Evolutionary conservation across 345 rosid species (phyloP).

Genomic region (Sapria himalayana): DNA sequence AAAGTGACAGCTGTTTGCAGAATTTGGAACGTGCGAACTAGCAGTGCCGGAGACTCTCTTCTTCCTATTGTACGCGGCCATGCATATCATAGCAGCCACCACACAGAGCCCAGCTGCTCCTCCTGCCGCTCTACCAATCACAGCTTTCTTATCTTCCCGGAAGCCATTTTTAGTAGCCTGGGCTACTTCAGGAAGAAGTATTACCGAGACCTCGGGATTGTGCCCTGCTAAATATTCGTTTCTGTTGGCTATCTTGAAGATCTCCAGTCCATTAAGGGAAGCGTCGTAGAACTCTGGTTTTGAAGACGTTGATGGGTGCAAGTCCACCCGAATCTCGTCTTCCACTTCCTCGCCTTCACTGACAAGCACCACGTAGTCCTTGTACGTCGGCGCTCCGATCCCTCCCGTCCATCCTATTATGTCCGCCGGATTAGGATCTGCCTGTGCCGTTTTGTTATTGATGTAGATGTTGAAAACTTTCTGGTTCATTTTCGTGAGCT

Average conservation of each 20-base stretch:
- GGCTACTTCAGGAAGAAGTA: constrained; percentile 21
- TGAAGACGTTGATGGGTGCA: constrained; percentile 24
- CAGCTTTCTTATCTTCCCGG: constrained; percentile 3
- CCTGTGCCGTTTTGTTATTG: constrained; percentile 41
- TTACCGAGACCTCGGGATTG: constrained; percentile 35
- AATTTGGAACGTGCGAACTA: constrained; percentile 35
- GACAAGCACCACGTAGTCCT: constrained; percentile 34
- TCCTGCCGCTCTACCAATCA: constrained; percentile 35
- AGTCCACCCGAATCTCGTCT: constrained; percentile 19
- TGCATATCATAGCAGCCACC: constrained; percentile 26
- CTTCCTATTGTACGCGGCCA: constrained; percentile 21
- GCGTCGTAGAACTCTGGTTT: constrained; percentile 30
- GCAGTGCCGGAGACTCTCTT: constrained; percentile 11
- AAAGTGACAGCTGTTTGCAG: constrained; percentile 36
- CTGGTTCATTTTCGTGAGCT: constrained; percentile 24
- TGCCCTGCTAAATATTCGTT: constrained; percentile 37
- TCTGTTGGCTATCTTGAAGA: constrained; percentile 38
- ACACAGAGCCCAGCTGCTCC: constrained; percentile 32
- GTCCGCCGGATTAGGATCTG: constrained; percentile 21
- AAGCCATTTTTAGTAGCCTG: constrained; percentile 7
- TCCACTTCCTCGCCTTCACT: constrained; percentile 23
- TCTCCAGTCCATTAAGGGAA: constrained; percentile 47
- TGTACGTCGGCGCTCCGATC: constrained; percentile 25
- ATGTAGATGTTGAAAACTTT: constrained; percentile 42
- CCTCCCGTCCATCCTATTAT: constrained; percentile 33